Conservation (phyloP, 306 rosid genomes). For the Heteromeles arbutifolia region DNA sequence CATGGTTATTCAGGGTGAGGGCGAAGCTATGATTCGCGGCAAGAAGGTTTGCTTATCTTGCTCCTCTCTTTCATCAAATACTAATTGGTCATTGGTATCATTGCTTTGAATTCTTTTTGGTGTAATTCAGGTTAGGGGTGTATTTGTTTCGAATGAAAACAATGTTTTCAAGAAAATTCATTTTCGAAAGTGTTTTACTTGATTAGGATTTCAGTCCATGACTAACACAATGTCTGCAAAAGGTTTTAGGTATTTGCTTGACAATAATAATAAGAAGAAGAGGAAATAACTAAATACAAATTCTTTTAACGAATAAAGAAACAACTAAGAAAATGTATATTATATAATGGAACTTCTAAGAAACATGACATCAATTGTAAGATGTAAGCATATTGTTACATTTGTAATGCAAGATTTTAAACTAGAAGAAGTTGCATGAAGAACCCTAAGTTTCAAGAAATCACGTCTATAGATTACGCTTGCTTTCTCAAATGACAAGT, state of each 20-base stretch:
- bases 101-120: not conserved
- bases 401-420: not conserved
- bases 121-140: too few relatives aligned
- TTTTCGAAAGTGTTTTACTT: not conserved
- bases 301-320: too few relatives aligned
- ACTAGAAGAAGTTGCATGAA: not conserved
- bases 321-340: not conserved
- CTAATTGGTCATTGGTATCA: not conserved
- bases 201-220: not conserved
- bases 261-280: too few relatives aligned
- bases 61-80: not conserved
- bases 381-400: not conserved
- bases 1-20: constrained; percentile 87
- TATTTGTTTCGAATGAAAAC: not conserved
- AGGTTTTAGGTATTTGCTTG: not conserved
- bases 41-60: constrained; percentile 52
- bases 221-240: not conserved
- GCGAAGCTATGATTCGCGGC: constrained; percentile 69
- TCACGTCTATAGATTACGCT: not conserved
- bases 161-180: not conserved
- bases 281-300: too few relatives aligned
- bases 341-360: not conserved
- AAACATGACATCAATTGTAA: not conserved
- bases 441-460: not conserved
- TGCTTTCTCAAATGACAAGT: not conserved